These are phyloP conservation scores for Diaporthe nobilis DNA, from an alignment of 2,329 filamentous ascomycete genomes.

Conservation along the genomic window DNA sequence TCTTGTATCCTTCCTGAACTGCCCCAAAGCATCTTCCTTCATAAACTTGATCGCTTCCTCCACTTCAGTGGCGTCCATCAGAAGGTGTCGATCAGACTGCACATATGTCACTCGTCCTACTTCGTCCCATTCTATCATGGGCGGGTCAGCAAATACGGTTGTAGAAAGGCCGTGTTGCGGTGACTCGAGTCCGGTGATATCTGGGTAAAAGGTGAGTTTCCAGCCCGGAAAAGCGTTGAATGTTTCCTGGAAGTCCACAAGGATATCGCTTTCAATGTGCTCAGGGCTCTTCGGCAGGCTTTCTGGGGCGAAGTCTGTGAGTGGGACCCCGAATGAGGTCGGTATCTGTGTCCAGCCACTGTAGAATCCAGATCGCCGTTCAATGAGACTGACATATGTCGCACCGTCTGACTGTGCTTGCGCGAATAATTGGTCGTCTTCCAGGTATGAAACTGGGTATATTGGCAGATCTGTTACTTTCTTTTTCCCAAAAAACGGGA, in stretches of 20 bases:
- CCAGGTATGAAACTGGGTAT: constrained; percentile 12
- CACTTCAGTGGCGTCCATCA: fast-evolving
- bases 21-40: background rate
- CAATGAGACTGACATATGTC: background rate
- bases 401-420: background rate
- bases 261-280: constrained; percentile 18
- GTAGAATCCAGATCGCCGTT: background rate
- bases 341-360: constrained; percentile 19
- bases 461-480: background rate
- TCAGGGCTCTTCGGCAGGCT: background rate
- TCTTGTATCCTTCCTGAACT: background rate
- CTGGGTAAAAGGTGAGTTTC: fast-evolving
- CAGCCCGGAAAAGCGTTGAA: background rate
- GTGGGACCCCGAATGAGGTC: background rate
- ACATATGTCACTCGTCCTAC: no score
- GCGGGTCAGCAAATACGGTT: no score
- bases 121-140: background rate
- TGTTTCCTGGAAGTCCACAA: constrained; percentile 18
- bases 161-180: no score
- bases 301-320: background rate
- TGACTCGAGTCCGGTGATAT: no score
- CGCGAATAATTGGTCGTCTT: background rate
- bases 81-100: no score
- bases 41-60: background rate
- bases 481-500: fast-evolving